phyloP scores from a whole-genome alignment of 257 asterid genomes.

The Forsythia viridissima region DNA sequence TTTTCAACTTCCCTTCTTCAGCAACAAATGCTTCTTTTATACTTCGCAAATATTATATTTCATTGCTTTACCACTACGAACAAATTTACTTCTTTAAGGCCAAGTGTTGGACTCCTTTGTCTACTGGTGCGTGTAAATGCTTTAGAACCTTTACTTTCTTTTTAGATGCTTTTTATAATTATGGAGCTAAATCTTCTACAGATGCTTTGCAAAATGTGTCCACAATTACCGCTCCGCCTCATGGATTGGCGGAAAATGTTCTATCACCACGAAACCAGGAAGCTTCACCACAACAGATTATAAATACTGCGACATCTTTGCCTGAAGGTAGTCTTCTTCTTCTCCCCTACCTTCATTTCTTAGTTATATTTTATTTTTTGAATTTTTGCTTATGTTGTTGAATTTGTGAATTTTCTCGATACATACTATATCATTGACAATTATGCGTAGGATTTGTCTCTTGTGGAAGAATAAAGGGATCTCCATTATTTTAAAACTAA shows the following conservation, averaged over 20 bases:
- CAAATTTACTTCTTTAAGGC: slow-evolving; percentile 74
- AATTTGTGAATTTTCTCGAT: background rate
- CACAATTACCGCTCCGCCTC: slow-evolving; percentile 28
- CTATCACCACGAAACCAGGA: slow-evolving; percentile 29
- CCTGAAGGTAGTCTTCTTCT: slow-evolving; percentile 38
- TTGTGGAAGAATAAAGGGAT: background rate
- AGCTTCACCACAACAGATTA: slow-evolving; percentile 22
- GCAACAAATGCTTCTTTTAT: slow-evolving; percentile 92
- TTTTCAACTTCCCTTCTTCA: slow-evolving; percentile 74
- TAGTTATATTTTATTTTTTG: background rate
- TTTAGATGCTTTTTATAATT: background rate
- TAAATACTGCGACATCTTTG: slow-evolving; percentile 23
- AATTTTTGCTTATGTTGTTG: background rate
- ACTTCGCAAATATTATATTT: slow-evolving; percentile 75
- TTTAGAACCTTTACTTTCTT: background rate
- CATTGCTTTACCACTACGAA: slow-evolving; percentile 78
- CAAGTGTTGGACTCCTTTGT: slow-evolving; percentile 57
- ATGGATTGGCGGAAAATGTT: slow-evolving; percentile 19
- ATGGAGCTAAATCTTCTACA: slow-evolving; percentile 25
- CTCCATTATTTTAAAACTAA: background rate
- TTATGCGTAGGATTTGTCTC: background rate
- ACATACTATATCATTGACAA: background rate
- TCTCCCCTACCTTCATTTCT: background rate
- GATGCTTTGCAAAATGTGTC: slow-evolving; percentile 44
- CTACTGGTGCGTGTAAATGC: slow-evolving; percentile 45